Evolutionary conservation across 139 green algal species (phyloP).

Genomic region (Chlorokybus atmophyticus): DNA sequence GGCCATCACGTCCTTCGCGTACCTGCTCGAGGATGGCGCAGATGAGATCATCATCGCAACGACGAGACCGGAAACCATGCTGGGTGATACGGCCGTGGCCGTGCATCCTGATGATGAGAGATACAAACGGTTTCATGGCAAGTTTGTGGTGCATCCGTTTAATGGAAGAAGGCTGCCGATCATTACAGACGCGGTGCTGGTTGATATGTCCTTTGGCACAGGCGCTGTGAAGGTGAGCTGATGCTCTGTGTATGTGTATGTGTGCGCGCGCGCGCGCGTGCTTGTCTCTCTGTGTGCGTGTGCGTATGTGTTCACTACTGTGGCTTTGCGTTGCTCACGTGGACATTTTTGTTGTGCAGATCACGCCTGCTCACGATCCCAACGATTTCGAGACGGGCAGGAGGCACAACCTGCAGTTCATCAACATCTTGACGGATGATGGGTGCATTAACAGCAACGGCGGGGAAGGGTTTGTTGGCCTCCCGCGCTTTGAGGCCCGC

Average conservation of each 20-base stretch:
- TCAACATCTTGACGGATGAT: constrained; percentile 91
- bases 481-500: constrained; percentile 77
- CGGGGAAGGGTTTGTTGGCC: constrained; percentile 67
- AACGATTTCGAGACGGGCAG: constrained; percentile 91
- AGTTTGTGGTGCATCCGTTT: constrained; percentile 78
- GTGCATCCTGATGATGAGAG: constrained; percentile 82
- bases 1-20: constrained; percentile 84
- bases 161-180: constrained; percentile 76
- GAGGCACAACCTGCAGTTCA: constrained; percentile 78
- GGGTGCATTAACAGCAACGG: constrained; percentile 38
- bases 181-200: constrained; percentile 82
- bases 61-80: constrained; percentile 88
- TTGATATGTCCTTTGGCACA: constrained; percentile 92
- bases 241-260: neutral
- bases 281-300: neutral
- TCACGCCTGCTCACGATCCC: constrained; percentile 96
- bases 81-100: constrained; percentile 89
- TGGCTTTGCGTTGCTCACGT: constrained; percentile 15
- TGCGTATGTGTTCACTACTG: constrained; percentile 22
- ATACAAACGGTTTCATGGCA: constrained; percentile 75
- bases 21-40: constrained; percentile 65
- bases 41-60: constrained; percentile 47
- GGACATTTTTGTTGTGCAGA: constrained; percentile 21
- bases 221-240: constrained; percentile 54
- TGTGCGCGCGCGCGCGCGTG: neutral